Evolutionary conservation across 1,284 basidiomycete genomes (phyloP).

Genomic region (Laetiporus sulphureus): DNA sequence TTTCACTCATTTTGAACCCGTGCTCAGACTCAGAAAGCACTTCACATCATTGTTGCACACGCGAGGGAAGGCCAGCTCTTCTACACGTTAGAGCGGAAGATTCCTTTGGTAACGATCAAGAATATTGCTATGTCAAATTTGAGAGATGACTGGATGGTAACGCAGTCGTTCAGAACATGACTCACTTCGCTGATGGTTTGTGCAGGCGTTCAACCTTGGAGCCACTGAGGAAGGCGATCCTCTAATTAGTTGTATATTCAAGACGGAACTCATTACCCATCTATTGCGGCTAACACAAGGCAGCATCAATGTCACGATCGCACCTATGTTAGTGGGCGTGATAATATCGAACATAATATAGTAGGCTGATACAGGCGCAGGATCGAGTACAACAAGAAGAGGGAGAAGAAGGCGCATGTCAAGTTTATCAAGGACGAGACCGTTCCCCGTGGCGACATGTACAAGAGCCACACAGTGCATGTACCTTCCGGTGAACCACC

Average conservation of each 20-base stretch:
- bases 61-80: slow-evolving; percentile 61
- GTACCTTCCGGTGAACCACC: slow-evolving; percentile 87
- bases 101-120: slow-evolving; percentile 84
- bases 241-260: slow-evolving; percentile 87
- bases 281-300: slow-evolving; percentile 80
- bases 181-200: not conserved
- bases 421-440: slow-evolving; percentile 89
- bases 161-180: slow-evolving; percentile 14
- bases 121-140: slow-evolving; percentile 83
- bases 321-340: slow-evolving; percentile 74
- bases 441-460: slow-evolving; percentile 74
- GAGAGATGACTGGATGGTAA: slow-evolving; percentile 92
- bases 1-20: not conserved
- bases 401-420: slow-evolving; percentile 89
- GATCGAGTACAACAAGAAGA: slow-evolving; percentile 92
- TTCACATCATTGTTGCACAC: slow-evolving; percentile 76
- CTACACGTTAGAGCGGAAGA: slow-evolving; percentile 80
- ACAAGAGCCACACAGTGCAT: slow-evolving; percentile 92
- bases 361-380: no score
- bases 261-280: slow-evolving; percentile 89
- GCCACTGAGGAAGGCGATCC: slow-evolving; percentile 93
- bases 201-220: slow-evolving; percentile 65
- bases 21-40: slow-evolving; percentile 80
- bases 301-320: slow-evolving; percentile 69
- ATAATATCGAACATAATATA: no score